Evolutionary conservation across 2,329 filamentous ascomycete species (phyloP), one percentile per base, ranked within the genome.

Genomic region (Gnomoniopsis sp.): DNA sequence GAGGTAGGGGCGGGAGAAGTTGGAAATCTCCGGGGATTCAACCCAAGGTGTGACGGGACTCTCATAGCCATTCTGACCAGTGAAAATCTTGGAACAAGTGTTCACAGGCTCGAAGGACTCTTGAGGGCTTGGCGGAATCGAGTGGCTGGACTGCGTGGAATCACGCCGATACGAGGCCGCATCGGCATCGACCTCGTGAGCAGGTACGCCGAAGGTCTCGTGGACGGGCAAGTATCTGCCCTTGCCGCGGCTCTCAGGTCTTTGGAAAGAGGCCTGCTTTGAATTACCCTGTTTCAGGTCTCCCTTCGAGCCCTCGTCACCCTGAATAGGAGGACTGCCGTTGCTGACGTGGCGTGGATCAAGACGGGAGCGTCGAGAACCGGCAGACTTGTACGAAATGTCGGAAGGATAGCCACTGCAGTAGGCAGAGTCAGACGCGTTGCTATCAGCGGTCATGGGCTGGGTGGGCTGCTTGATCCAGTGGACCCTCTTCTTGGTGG

Each of bases 261-360:
- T 11, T 41, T 17, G 17, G 36, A 41, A 2, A 15, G 34, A 10
- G 2, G 14, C 50, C 21, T 26, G 7, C 21, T 41, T 15, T 21
- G 43, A 19, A 36, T 7, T 11, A 33, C 23, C 21, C 2, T 47
- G 8, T 23, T 19, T 47, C 11, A 49, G 47, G 17, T 49, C 47
- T 19, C 47, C 47, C 47, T 3, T n/a, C 3, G 8, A 26, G 15
- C 17, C 11, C 38, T 22, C 34, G 4, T 41, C 43, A 8, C 55
- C 41, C 2, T 54, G 54, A 46, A 46, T 50, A 8, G 36, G 57
- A 15, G 60, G 60, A 10, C 61, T 62, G n/a, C 61, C 61, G 7
- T 48, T 61, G 58, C 58, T 61, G 36, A 46, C 30, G 19, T 55
- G 55, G 19, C 51, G 58, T 21, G 61, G 61, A 26, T 61, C 38